Base-by-base conservation (phyloP, 2,329 filamentous ascomycete species). In the Nigrospora oryzae region DNA sequence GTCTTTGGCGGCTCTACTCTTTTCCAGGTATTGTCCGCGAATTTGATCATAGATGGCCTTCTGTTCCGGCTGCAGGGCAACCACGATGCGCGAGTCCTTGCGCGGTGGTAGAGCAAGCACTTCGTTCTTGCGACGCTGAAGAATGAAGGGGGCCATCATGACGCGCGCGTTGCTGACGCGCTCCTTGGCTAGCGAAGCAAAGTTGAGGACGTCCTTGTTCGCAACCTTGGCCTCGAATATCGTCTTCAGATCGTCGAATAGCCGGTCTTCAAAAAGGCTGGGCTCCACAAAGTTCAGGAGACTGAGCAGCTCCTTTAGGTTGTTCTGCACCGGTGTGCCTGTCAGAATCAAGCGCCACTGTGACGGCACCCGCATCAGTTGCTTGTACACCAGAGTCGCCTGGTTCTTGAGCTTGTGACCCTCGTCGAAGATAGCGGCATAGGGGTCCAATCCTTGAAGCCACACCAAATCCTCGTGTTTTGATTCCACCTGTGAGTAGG, bases 271-370 rank as follows among this genome's bases (percentile, higher is more conserved):
- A 62, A 98, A 98, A 33, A 97, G 76, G 8, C 78, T 69, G 0
- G 93, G 93, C 63, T 97, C 84, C 56, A 98, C 89, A 60, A 98
- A 97, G n/a, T 84, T 88, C 12, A 98, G 77, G 13, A 98, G 77
- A 3, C 89, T 86, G 36, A 89, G 84, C 56, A 98, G 79, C 66
- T 98, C 93, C 59, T 91, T 84, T 16, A 98, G 71, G 61, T 97
- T 97, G 67, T 98, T 94, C 62, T 94, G 88, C 2, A 98, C 75
- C 0, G 93, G 93, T 0, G 93, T 98, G 36, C 93, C 93, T 28
- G 84, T 88, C 23, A 98, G 76, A 4, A 98, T 74, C 42, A 98
- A 77, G 49, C 89, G 83, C 74, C 93, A 96, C n/a, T 79, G 69
- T 0, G 89, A 83, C 0, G 77, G 77, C 44, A 98, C 89, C 33